Evolutionary conservation across 2,329 filamentous ascomycete species (phyloP).

Genomic region (Ceratocystis lukuohia): DNA sequence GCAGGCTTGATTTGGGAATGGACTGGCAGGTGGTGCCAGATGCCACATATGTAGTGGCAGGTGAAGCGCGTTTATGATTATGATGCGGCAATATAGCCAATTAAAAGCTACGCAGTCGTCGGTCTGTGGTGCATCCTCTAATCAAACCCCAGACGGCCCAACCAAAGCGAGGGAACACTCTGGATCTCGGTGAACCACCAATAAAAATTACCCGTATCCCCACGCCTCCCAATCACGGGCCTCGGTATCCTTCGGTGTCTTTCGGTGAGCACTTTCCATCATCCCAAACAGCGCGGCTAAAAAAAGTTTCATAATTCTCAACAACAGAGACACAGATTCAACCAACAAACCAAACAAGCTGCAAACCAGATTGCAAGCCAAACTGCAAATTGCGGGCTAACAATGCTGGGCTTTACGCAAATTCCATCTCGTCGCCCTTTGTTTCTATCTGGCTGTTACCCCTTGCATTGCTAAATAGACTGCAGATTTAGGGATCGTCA

Average conservation of each 20-base stretch:
- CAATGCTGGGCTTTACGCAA: background rate
- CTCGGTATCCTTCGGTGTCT: background rate
- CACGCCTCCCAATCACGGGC: background rate
- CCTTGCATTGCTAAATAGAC: slow-evolving; percentile 5
- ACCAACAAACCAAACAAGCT: no score
- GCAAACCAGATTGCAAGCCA: background rate
- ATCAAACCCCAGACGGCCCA: background rate
- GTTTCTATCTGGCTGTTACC: background rate
- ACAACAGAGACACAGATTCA: background rate
- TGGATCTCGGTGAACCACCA: no score
- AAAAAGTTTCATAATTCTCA: background rate
- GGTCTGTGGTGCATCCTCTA: background rate
- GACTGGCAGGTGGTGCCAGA: no score
- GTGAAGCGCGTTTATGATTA: background rate
- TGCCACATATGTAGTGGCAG: no score
- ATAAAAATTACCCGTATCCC: no score
- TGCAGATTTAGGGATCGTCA: slow-evolving; percentile 4
- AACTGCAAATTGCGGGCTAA: background rate
- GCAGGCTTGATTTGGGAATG: no score
- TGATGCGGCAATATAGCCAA: background rate
- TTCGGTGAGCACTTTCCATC: background rate
- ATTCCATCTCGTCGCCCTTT: background rate
- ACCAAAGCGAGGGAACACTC: no score
- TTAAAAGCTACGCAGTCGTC: background rate
- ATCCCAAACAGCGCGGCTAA: background rate